Percentiles rank a stretch among this genome's conserved stretches.
Conservation (phyloP, 345 rosid genomes). For the Nasturtium officinale region DNA sequence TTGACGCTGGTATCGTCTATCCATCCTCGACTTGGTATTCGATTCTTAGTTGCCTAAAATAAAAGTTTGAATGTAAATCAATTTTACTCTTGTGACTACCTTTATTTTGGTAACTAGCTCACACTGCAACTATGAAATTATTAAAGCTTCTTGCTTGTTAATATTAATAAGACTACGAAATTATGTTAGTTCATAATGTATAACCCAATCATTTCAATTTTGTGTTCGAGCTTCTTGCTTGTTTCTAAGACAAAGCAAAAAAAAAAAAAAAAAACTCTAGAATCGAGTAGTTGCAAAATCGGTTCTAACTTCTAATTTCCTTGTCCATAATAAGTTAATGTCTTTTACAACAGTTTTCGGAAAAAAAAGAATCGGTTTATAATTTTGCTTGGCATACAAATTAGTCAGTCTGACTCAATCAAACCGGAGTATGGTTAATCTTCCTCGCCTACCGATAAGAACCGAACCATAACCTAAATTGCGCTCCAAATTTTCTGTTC, state of each 20-base stretch:
- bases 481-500: conserved; percentile 17
- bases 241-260: background rate
- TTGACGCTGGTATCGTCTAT: too few species aligned
- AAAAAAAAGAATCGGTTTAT: background rate
- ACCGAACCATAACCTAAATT: conserved; percentile 37
- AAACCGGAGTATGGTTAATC: conserved; percentile 21
- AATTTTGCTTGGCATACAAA: background rate
- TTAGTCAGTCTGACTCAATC: background rate
- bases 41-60: too few species aligned
- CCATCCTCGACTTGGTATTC: too few species aligned
- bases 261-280: background rate
- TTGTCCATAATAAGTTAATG: background rate
- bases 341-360: too few species aligned
- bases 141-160: background rate
- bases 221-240: background rate
- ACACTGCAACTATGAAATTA: background rate
- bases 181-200: background rate
- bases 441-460: background rate
- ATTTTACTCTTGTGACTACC: background rate
- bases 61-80: too few species aligned
- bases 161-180: background rate
- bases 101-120: background rate
- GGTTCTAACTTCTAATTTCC: background rate
- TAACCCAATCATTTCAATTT: background rate
- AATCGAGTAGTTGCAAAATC: background rate